Percentiles rank a stretch among this genome's conserved stretches.
Conservation (phyloP, 345 rosid genomes). For the Psidium friedrichsthalianum region DNA sequence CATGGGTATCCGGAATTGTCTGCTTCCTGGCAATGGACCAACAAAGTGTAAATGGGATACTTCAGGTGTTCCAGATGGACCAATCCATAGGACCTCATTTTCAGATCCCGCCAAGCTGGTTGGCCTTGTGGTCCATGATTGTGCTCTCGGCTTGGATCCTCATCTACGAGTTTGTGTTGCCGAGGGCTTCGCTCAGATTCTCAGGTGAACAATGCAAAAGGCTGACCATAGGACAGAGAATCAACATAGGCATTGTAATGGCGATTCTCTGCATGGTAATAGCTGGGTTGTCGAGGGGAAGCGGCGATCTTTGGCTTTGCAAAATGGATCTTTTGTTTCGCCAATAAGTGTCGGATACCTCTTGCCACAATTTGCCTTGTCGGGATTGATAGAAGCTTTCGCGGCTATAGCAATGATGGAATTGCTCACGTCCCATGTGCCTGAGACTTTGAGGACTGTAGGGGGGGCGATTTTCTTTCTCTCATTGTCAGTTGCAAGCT, state of each 20-base stretch:
- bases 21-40: conserved; percentile 54
- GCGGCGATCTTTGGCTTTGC: conserved; percentile 17
- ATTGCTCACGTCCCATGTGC: conserved; percentile 6
- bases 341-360: background rate
- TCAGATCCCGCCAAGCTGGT: conserved; percentile 29
- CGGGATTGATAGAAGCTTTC: conserved; percentile 6
- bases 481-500: conserved; percentile 1
- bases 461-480: conserved; percentile 6
- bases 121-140: conserved; percentile 17
- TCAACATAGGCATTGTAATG: conserved; percentile 23
- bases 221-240: conserved; percentile 17
- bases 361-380: conserved; percentile 2
- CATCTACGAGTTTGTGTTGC: conserved; percentile 15
- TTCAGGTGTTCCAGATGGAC: conserved; percentile 46
- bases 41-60: conserved; percentile 30
- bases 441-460: conserved; percentile 1
- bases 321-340: background rate
- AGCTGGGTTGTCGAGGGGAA: conserved; percentile 16
- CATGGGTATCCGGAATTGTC: conserved; percentile 30
- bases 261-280: conserved; percentile 25
- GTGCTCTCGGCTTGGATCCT: conserved; percentile 25
- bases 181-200: conserved; percentile 1
- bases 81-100: conserved; percentile 15
- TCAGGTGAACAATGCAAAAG: conserved; percentile 8
- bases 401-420: conserved; percentile 8